Conservation (phyloP, 2,329 filamentous ascomycete genomes). For the Ophidiomyces ophidiicola region DNA sequence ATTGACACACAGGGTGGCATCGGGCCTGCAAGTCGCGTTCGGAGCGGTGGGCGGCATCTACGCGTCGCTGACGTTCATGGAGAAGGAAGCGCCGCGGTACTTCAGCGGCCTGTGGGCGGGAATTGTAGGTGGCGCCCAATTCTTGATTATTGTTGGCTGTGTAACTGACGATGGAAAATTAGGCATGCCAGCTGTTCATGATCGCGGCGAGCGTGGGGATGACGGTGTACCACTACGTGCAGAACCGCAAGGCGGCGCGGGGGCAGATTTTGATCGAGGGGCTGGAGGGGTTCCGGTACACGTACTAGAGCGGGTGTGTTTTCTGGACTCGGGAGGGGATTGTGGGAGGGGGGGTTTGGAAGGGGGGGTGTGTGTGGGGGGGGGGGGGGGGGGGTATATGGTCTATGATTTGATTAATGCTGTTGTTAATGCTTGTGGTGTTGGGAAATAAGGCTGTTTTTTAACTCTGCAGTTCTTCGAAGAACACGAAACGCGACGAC, state of each 20-base stretch:
- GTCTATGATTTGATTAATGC: no score
- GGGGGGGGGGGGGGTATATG: no score
- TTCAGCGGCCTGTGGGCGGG: conserved; percentile 17
- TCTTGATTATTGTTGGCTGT: neutral
- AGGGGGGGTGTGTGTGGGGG: no score
- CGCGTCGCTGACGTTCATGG: conserved; percentile 17
- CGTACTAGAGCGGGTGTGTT: conserved; percentile 13
- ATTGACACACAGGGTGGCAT: conserved; percentile 14
- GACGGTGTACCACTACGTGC: conserved; percentile 21
- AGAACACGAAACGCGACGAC: no score
- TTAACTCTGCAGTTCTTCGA: no score
- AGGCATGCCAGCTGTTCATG: conserved; percentile 14
- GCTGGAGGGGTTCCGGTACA: conserved; percentile 25
- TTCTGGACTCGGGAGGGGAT: neutral
- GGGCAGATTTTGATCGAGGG: conserved; percentile 27
- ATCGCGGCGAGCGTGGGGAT: conserved; percentile 20
- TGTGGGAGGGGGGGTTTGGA: no score
- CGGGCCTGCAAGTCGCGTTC: conserved; percentile 16
- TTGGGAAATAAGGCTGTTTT: no score
- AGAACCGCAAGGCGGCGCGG: conserved; percentile 24
- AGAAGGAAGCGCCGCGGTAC: conserved; percentile 19
- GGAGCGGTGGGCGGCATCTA: conserved; percentile 18
- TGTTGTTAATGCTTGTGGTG: no score
- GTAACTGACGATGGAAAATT: neutral
- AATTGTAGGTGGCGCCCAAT: conserved; percentile 6